A percentile compares a stretch with the other conserved stretches of the same genome.
These are phyloP conservation scores for Phytophthora podocarpi DNA, from an alignment of 352 stramenopile genomes.

Conservation along the genomic window DNA sequence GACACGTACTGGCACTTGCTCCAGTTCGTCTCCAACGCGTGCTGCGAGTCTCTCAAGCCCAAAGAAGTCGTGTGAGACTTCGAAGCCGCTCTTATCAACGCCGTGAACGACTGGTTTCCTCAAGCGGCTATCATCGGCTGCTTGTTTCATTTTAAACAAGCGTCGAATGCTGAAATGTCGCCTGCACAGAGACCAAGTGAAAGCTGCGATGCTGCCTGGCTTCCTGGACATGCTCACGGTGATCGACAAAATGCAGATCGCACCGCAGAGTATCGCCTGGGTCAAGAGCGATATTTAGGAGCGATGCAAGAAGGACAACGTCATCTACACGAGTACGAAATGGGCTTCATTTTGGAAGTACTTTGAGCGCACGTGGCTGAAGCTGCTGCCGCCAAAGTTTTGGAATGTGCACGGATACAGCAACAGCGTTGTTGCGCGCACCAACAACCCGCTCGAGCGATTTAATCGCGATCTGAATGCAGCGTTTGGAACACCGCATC, in stretches of 20 bases:
- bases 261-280: background rate
- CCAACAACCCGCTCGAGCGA: slow-evolving; percentile 5
- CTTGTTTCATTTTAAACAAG: slow-evolving; percentile 16
- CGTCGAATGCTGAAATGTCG: slow-evolving; percentile 9
- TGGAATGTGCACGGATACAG: background rate
- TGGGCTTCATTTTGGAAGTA: slow-evolving; percentile 5
- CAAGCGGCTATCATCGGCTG: background rate
- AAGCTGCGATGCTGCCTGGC: slow-evolving; percentile 1
- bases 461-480: slow-evolving; percentile 9
- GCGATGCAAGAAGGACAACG: background rate
- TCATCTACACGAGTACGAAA: background rate
- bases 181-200: slow-evolving; percentile 6
- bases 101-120: slow-evolving; percentile 1
- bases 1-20: slow-evolving; percentile 10
- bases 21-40: slow-evolving; percentile 1
- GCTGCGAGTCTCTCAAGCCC: background rate
- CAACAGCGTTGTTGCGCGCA: background rate
- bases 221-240: slow-evolving; percentile 3
- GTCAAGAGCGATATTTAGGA: slow-evolving; percentile 2
- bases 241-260: background rate
- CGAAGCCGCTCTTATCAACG: slow-evolving; percentile 3
- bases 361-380: slow-evolving; percentile 2
- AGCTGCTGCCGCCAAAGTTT: background rate
- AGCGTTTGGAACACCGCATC: slow-evolving; percentile 4
- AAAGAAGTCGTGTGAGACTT: slow-evolving; percentile 5